Conservation (phyloP, 2,329 filamentous ascomycete species). For the Colletotrichum horii region DNA sequence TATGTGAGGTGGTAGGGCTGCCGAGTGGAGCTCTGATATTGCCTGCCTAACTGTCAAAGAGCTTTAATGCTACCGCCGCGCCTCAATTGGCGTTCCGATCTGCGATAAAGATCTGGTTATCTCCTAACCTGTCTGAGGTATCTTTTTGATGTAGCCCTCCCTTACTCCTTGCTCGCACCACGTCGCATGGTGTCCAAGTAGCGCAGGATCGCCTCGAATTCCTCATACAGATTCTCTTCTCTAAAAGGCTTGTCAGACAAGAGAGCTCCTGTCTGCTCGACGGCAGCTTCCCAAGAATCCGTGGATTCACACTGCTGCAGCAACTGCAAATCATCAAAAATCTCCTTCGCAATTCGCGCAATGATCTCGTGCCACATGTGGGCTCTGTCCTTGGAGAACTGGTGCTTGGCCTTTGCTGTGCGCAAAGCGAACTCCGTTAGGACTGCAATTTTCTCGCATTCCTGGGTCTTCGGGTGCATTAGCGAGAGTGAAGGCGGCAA, state of each 20-base stretch:
- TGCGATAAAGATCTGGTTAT: neutral
- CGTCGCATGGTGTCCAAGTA: neutral
- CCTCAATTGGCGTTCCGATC: neutral
- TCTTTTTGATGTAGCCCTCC: neutral
- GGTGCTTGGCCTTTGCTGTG: neutral
- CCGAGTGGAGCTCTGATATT: neutral
- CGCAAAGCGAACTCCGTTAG: neutral
- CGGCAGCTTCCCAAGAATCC: neutral
- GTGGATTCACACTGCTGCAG: neutral
- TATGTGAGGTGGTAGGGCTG: neutral
- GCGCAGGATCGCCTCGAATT: neutral
- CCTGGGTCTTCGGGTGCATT: neutral
- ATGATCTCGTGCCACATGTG: neutral
- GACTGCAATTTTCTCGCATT: neutral
- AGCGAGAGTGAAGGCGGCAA: fast-evolving
- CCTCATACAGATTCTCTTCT: neutral
- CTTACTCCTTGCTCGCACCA: neutral
- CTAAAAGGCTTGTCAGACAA: neutral
- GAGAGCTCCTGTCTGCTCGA: neutral
- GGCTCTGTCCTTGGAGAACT: neutral
- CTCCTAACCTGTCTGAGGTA: neutral
- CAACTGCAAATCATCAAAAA: neutral
- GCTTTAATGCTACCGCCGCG: neutral
- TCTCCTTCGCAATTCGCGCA: neutral
- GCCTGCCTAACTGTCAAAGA: neutral